Base-by-base conservation (phyloP, 169 alveolate species). In the Eimeria sp. region DNA sequence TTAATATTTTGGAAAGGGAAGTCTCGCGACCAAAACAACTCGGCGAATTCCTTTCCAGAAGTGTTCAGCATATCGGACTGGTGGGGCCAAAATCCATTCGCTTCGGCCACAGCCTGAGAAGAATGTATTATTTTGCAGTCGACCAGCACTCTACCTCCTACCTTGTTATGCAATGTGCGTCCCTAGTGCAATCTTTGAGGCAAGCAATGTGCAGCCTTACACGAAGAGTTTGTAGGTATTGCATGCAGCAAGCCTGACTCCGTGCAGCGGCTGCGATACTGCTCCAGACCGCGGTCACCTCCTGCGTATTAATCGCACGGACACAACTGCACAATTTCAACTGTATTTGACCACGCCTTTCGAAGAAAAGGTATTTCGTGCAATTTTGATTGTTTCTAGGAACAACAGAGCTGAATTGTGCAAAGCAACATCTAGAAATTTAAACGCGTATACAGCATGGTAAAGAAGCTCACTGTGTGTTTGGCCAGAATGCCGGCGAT, bases 51-150 rank as follows among this genome's bases (percentile, higher is more conserved):
- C 80, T 47, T 47, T 27, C 22, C 80, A 57, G 92, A 25, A 40
- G 61, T 27, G 72, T 40, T 18, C 51, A 61, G 30, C 47, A 5
- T 47, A 5, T 34, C 92, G 22, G 92, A 30, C 57, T 54, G 63
- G 2, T 86, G 92, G 20, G 3, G 75, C 80, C 18, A 86, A 47
- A 5, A 30, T 16, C 67, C 92, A 45, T 61, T 86, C 11, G 92
- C 92, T 30, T 86, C 92, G 16, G 92, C 92, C 40, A 61, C 92
- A 5, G 92, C 78, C 92, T 86, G 92, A 70, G 80, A 70, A 34
- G 51, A 30, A 70, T 30, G 13, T 30, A 10, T 16, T 47, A 6
- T 70, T 30, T 70, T 70, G 11, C 47, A 7, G 49, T 34, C 6
- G 40, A 22, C 40, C 40, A 20, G 75, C 9, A 25, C 5, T 58